Evolutionary conservation across 345 rosid species (phyloP).

Genomic region (Lumnitzera littorea): DNA sequence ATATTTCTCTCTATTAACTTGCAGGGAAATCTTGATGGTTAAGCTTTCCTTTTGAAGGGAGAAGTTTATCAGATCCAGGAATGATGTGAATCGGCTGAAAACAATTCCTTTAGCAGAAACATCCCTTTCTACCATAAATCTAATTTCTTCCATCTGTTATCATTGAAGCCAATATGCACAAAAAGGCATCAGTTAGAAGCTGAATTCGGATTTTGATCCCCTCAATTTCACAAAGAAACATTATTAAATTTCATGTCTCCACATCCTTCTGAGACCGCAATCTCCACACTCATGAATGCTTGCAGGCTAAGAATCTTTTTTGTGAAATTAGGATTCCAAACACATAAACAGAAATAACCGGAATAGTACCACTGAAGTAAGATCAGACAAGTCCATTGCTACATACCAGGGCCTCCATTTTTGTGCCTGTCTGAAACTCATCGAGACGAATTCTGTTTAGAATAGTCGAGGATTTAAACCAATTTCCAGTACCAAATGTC

Average conservation of each 20-base stretch:
- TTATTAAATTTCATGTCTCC: no score
- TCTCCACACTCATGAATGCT: no score
- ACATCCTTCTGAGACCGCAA: no score
- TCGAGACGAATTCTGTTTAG: slow-evolving; percentile 68
- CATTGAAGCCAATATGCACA: slow-evolving; percentile 10
- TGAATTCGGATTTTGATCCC: background rate
- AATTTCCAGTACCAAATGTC: slow-evolving; percentile 34
- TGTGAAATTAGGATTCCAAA: no score
- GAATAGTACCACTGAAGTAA: background rate
- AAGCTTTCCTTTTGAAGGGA: slow-evolving; percentile 65
- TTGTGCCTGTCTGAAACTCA: slow-evolving; percentile 94
- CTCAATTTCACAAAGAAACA: no score
- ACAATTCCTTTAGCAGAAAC: slow-evolving; percentile 96
- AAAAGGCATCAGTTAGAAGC: background rate
- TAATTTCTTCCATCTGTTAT: slow-evolving; percentile 86
- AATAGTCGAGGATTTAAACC: slow-evolving; percentile 77
- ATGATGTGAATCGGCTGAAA: slow-evolving; percentile 96
- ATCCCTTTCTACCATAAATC: slow-evolving; percentile 89
- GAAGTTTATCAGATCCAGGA: slow-evolving; percentile 83
- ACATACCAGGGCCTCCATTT: slow-evolving; percentile 95
- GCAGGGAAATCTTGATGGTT: background rate
- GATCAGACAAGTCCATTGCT: slow-evolving; percentile 2
- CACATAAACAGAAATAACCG: background rate
- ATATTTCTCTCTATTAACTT: slow-evolving; percentile 1
- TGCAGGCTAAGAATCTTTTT: no score